Evolutionary conservation across 345 rosid genomes (phyloP).

Genomic region (Raphanus sativus): DNA sequence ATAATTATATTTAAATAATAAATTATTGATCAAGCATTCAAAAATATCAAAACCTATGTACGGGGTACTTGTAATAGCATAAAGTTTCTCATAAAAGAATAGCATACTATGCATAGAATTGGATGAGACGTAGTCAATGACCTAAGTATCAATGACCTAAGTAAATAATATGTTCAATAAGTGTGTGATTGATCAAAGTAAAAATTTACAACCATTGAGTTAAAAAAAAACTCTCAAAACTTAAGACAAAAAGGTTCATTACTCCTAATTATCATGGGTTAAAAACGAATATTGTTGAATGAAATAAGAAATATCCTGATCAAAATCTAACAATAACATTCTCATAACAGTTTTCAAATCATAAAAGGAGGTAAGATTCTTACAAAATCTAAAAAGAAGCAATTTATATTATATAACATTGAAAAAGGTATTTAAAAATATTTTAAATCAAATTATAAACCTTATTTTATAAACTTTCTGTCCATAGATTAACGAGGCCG

Average conservation of each 20-base stretch:
- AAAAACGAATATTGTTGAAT: not conserved
- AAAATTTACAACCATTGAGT: not conserved
- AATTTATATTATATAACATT: not conserved
- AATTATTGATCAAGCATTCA: not conserved
- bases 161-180: not conserved
- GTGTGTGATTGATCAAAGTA: not conserved
- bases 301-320: not conserved
- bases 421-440: not conserved
- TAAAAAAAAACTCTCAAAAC: not conserved
- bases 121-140: not conserved
- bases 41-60: not conserved
- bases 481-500: not conserved
- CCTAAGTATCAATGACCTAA: not conserved
- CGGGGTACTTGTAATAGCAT: not conserved
- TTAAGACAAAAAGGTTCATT: slow-evolving; percentile 5
- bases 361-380: not conserved
- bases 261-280: not conserved
- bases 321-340: not conserved
- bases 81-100: not conserved
- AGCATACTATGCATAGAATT: not conserved
- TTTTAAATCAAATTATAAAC: not conserved
- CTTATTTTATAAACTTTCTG: not conserved
- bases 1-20: not conserved
- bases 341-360: not conserved
- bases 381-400: not conserved